phyloP scores from a whole-genome alignment of 441 rosid species.

The Eutrema salsugineum region DNA sequence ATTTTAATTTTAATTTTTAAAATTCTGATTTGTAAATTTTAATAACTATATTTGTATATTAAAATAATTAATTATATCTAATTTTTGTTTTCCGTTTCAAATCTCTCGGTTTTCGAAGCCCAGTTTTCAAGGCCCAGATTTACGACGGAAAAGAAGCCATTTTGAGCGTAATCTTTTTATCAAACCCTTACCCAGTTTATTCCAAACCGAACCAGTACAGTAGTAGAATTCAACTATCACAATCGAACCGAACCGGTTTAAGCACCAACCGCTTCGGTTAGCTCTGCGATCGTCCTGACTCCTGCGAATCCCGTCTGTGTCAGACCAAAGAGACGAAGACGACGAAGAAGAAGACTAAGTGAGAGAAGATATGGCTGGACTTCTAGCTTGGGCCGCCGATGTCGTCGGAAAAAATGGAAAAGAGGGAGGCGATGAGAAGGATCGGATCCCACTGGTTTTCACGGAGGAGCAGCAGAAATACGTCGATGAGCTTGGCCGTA shows the following conservation, averaged over 20 bases:
- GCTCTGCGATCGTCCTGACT: neutral
- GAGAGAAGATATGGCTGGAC: conserved; percentile 58
- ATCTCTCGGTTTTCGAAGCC: neutral
- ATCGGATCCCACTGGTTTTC: conserved; percentile 28
- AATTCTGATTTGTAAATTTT: neutral
- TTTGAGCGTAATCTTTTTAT: neutral
- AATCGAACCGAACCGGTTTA: neutral
- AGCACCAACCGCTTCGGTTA: conserved; percentile 17
- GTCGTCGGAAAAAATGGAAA: conserved; percentile 62
- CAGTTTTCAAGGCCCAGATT: neutral
- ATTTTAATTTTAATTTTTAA: neutral
- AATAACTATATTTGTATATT: too few relatives aligned
- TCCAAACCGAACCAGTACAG: conserved; percentile 5
- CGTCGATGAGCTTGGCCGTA: conserved; percentile 60
- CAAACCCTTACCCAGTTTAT: neutral
- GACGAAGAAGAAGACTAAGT: conserved; percentile 26
- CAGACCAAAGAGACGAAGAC: neutral
- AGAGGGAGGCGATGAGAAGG: conserved; percentile 29
- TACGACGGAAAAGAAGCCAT: neutral
- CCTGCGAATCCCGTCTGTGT: neutral
- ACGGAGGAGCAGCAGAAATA: conserved; percentile 53
- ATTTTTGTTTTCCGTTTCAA: neutral
- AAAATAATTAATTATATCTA: neutral
- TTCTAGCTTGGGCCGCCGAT: conserved; percentile 85
- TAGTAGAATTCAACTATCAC: neutral